Base-by-base conservation (phyloP, 2,329 filamentous ascomycete species). In the Atkinsonella texensis region DNA sequence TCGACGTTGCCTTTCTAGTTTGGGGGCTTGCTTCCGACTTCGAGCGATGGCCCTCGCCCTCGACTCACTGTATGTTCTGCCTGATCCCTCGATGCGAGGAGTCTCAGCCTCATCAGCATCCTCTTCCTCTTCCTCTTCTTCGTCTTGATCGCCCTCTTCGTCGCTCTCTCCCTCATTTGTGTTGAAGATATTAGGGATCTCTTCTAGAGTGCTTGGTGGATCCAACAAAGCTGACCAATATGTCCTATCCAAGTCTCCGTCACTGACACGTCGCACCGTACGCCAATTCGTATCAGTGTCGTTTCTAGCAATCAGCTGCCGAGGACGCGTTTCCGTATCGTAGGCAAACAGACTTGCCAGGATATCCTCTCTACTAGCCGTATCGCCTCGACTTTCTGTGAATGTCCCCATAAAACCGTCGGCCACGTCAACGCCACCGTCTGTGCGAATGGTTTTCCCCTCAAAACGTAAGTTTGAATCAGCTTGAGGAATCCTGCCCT, bases 401-500 rank as follows among this genome's bases (percentile, higher is more conserved):
- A 87, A 71, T 4, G 81, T 76, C 1, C 77, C 74, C 44, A 63
- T 63, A 20, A 75, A 74, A 8, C 77, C 79, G 54, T 85, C 78
- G 1, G 75, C 68, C 13, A 90, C 70, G 42, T 83, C 74, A 51
- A 85, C 71, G 46, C 85, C 83, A 1, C 85, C 85, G 54, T 83
- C 78, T 4, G 69, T 65, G 48, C 78, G 75, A 43, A 75, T 70
- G n/a, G 74, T 70, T 63, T 90, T 89, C 52, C 85, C 86, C 58
- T 87, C 78, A 46, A 81, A 77, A 11, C 68, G 74, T 38, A 66
- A 56, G 51, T 74, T 75, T 32, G 74, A 68, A 52, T 87, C 82
- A 13, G 79, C 81, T 0, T 74, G 68, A 2, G 85, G 83, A 17
- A 87, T 81, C 51, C 76, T 73, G 1, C 84, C 84, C 54, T 87